These are phyloP conservation scores for Sphaerulina vaccinii DNA, from an alignment of 2,329 filamentous ascomycete genomes.

Conservation along the genomic window DNA sequence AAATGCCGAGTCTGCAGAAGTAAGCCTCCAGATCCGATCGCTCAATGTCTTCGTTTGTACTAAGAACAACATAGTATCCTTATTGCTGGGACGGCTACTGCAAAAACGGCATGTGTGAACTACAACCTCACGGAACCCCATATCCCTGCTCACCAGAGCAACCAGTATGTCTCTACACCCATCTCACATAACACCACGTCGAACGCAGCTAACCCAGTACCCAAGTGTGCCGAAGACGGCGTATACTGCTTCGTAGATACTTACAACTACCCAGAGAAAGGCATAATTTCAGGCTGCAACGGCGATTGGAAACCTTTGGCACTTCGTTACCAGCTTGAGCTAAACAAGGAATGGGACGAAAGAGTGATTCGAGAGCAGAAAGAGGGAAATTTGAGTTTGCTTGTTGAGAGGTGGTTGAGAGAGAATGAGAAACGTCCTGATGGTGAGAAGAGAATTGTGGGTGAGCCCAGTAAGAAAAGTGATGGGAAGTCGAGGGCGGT, in stretches of 20 bases:
- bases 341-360: not conserved
- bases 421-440: too few species aligned
- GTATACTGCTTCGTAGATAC: slow-evolving; percentile 3
- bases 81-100: slow-evolving; percentile 2
- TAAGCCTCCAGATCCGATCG: not conserved
- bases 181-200: too few species aligned
- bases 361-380: not conserved
- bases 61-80: not conserved
- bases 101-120: not conserved
- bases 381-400: not conserved
- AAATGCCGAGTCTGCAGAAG: not conserved
- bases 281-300: not conserved
- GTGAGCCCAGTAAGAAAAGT: too few species aligned
- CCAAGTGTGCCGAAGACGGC: not conserved
- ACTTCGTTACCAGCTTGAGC: not conserved
- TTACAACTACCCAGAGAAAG: not conserved
- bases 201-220: not conserved
- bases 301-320: not conserved
- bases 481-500: too few species aligned
- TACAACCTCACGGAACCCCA: not conserved
- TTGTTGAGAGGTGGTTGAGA: not conserved
- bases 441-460: too few species aligned
- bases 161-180: not conserved
- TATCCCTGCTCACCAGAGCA: not conserved
- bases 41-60: not conserved